Evolutionary conservation across 1,284 basidiomycete genomes (phyloP), one percentile per base, ranked within the genome.

Genomic region (Melampsora larici-populina): DNA sequence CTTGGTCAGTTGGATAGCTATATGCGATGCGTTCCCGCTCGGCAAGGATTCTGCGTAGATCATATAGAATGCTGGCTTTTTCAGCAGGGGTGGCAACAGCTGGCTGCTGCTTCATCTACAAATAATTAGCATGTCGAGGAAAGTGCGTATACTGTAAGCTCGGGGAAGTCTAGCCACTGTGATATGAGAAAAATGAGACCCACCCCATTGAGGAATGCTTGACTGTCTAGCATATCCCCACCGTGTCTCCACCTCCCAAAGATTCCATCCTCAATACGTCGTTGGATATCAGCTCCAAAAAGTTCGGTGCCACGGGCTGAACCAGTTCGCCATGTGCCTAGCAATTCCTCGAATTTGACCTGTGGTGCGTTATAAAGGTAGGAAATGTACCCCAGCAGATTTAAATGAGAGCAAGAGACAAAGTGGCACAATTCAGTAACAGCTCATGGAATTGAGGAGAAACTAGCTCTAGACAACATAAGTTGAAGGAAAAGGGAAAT

Each of bases 331-430:
- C 75, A 78, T 9, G 75, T 78, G 46, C 75, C 75, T 36, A 78
- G 40, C 21, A 78, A 60, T 46, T 78, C 75, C 55, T 78, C 75
- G 36, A 78, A 78, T 36, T 78, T 78, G 49, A 78, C 68, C 75
- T 78, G 31, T 31, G 36, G 6, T 26, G 58, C 4, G 55, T 60
- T 60, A 15, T 1, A 60, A 24, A 24, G 29, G 55, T 60, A 29
- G n/a, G 29, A 24, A 60, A 6, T 13, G 29, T 18, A 60, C 15
- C 55, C 55, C 55, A 29, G 24, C 5, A 24, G 2, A 26, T 60
- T 29, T 9, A 60, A 60, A 11, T 13, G 21, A 60, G 13, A 24
- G 9, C 8, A 60, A 60, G 55, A 24, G 24, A 43, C 9, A 43
- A 43, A 60, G 55, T 4, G 8, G 15, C 18, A 60, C 5, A 24